Base-by-base conservation (phyloP, 2,329 filamentous ascomycete genomes). In the Diaporthe ilicicola region DNA sequence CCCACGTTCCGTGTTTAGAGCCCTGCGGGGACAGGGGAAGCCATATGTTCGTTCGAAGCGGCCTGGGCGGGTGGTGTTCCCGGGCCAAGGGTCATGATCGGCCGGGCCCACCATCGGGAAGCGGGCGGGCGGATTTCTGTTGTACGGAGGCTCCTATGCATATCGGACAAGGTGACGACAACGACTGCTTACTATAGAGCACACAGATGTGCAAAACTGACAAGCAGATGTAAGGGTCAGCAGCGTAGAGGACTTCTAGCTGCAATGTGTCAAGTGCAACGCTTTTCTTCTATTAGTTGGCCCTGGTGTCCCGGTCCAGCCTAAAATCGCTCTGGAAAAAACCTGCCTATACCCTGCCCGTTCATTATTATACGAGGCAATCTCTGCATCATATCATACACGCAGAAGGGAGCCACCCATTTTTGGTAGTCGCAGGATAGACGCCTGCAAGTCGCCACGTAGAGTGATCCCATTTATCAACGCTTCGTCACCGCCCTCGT, bases 1-100 rank as follows among this genome's bases (percentile, higher is more conserved):
- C 65, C 65, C 39, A 67, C 65, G 65, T 67, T 48, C 65, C 65
- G 65, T 56, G 51, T 19, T 48, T 37, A 22, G 27, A 29, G 56
- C 39, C 24, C 24, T 46, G 17, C 56, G 24, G 56, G 39, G 37
- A 61, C 39, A 61, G 39, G 56, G 39, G 5, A 39, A 10, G 37
- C 37, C 37, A 13, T 39, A 9, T 6, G 5, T 46, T 46, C 37
- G 6, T 9, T 10, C n/a, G n/a, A n/a, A 12, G 34, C 19, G 34
- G 22, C 42, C 24, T 37, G 24, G 27, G 37, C 22, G 4, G 24
- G 15, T 12, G 10, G 37, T 44, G 55, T n/a, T 29, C 24, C 37
- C 55, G 55, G 55, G 22, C 15, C 37, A 39, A 37, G n/a, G 61
- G 34, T 39, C 32, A 65, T 48, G 24, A 13, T 56, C 39, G 9